Evolutionary conservation across 495 filamentous ascomycete species (phyloP).

Genomic region (Lasiosphaeris hirsuta): DNA sequence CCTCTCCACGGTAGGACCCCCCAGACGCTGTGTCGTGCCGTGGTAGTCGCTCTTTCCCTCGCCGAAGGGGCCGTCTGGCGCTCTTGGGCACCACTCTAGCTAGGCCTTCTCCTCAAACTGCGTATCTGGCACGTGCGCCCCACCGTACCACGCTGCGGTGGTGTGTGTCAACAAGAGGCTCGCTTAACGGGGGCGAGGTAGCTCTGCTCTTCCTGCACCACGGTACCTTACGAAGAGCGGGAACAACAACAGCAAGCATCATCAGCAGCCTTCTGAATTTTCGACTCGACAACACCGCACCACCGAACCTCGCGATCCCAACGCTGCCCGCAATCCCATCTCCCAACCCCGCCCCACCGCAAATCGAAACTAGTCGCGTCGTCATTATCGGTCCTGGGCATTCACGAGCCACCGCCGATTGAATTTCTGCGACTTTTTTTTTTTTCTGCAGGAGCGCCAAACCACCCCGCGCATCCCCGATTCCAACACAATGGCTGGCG

Average conservation of each 20-base stretch:
- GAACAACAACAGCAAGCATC: conserved; percentile 28
- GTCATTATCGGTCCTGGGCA: conserved; percentile 17
- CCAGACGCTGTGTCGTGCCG: neutral
- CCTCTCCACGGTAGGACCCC: neutral
- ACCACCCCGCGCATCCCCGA: conserved; percentile 29
- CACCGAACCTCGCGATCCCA: conserved; percentile 24
- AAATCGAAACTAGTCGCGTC: conserved; percentile 13
- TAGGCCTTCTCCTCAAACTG: conserved; percentile 7
- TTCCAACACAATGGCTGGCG: conserved; percentile 57
- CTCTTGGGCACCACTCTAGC: neutral
- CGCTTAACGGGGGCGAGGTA: conserved; percentile 10
- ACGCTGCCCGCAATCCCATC: conserved; percentile 11
- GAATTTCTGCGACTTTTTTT: conserved; percentile 12
- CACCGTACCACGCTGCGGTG: conserved; percentile 6
- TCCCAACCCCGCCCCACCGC: conserved; percentile 18
- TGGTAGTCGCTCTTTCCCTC: neutral
- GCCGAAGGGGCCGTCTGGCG: neutral
- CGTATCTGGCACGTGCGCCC: conserved; percentile 11
- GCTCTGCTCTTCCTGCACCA: conserved; percentile 15
- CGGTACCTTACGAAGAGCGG: conserved; percentile 13
- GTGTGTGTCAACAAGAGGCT: conserved; percentile 22
- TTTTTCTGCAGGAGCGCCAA: conserved; percentile 8
- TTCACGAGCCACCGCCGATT: neutral
- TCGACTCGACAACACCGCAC: conserved; percentile 36
- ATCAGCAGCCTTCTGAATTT: conserved; percentile 34